Evolutionary conservation across 192 early-diverging fungal genomes (phyloP), one percentile per base, ranked within the genome.

Genomic region (Podila horticola): DNA sequence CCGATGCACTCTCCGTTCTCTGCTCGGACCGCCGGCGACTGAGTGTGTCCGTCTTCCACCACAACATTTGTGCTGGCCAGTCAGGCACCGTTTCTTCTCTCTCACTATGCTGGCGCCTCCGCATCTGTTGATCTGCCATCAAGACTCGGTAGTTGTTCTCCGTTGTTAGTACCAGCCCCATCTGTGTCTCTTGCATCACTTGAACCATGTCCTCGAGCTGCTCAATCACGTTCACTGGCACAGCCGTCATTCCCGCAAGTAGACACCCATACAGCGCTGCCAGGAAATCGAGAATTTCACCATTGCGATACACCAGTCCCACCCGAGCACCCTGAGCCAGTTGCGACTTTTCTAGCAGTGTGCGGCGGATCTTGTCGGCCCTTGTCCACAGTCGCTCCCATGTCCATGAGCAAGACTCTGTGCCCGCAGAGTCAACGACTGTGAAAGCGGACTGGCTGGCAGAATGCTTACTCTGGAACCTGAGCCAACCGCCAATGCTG

Each of bases 161-260:
- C 1, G 95, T 94, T 19, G 95, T 95, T 19, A 96, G 73, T 22
- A 90, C 93, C 15, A 96, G 76, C 62, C 74, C 74, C 30, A 89
- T 74, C 30, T 86, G 66, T 19, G 93, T 90, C 26, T 86, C 83
- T 24, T 82, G 84, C 30, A 96, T 74, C 26, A 95, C 92, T 58
- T 91, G 90, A 12, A 85, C 72, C 22, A 95, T 83, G 71, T 96
- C 95, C 4, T 88, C 85, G 65, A 94, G 84, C 45, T 95, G 92
- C 52, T 94, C 94, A 24, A 87, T 88, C 0, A 91, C 89, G 28
- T 94, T 93, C 62, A 96, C 87, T 9, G 95, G 95, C 22, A 96
- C 94, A 1, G 95, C 95, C 4, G 91, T 89, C 76, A 94, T 82
- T 13, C 95, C 95, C 4, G 89, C 89, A 58, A 91, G 87, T 66